phyloP scores from a whole-genome alignment of 202 grass and related monocot species.

The Panicum virgatum region DNA sequence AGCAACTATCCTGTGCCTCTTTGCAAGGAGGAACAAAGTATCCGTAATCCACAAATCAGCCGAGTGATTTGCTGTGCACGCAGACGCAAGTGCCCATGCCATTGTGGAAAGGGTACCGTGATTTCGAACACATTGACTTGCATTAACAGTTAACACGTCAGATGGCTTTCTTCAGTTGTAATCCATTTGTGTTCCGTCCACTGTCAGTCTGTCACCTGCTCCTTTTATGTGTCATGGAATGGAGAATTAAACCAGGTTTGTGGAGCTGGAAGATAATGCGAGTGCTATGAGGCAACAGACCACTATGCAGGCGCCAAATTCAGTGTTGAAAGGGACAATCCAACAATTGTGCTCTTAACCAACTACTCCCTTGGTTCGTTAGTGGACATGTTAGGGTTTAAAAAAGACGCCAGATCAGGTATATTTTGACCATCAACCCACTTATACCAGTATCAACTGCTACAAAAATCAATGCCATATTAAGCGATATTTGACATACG shows the following conservation, averaged over 20 bases:
- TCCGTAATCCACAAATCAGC: no score
- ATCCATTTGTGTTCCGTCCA: neutral
- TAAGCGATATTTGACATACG: neutral
- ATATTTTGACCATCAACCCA: neutral
- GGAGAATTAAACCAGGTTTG: neutral
- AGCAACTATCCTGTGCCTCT: no score
- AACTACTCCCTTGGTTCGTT: neutral
- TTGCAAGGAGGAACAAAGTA: no score
- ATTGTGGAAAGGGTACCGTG: no score
- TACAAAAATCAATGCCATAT: neutral
- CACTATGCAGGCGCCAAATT: no score
- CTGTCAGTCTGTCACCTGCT: neutral
- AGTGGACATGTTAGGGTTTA: neutral
- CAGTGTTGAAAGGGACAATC: neutral
- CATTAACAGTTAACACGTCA: no score
- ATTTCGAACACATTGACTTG: no score
- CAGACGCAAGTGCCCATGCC: no score
- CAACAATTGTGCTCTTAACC: neutral
- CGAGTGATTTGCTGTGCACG: no score
- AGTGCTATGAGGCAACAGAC: conserved; percentile 25
- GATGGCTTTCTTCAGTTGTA: no score
- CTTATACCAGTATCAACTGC: neutral
- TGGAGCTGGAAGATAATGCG: conserved; percentile 1
- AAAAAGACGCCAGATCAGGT: neutral
- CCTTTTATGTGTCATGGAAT: neutral